Conservation (phyloP, 257 asterid genomes). For the Cordia subcordata region DNA sequence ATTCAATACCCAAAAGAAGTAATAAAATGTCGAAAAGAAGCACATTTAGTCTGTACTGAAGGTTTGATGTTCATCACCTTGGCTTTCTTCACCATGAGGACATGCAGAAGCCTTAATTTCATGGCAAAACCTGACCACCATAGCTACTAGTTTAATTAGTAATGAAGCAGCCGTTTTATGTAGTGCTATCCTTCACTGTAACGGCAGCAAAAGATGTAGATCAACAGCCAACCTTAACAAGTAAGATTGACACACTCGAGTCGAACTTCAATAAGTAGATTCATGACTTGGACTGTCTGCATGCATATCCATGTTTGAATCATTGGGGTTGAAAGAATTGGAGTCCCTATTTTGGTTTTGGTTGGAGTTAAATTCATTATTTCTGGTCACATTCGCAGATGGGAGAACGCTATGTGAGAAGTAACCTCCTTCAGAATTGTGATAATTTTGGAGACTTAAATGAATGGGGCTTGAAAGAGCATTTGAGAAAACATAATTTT, state of each 20-base stretch:
- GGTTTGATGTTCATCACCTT: constrained; percentile 13
- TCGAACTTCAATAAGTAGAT: constrained; percentile 16
- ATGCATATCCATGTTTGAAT: constrained; percentile 47
- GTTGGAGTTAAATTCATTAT: constrained; percentile 14
- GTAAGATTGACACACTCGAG: not conserved
- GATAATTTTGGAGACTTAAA: constrained; percentile 40
- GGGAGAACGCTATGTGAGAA: constrained; percentile 21
- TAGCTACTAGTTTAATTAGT: constrained; percentile 10
- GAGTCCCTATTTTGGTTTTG: constrained; percentile 33
- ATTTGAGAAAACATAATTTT: constrained; percentile 41
- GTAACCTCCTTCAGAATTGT: constrained; percentile 29
- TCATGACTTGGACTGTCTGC: constrained; percentile 33
- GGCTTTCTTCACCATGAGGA: constrained; percentile 9
- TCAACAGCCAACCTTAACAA: constrained; percentile 15
- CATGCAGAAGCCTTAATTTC: not conserved
- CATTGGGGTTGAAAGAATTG: constrained; percentile 24
- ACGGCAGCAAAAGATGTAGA: constrained; percentile 9
- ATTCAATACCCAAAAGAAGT: constrained; percentile 5
- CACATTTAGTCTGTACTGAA: constrained; percentile 3
- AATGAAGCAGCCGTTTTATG: constrained; percentile 2
- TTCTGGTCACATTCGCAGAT: constrained; percentile 22
- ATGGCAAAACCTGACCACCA: constrained; percentile 12
- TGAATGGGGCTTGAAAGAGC: constrained; percentile 48
- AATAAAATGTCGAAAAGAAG: constrained; percentile 16
- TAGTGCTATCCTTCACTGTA: constrained; percentile 4